phyloP scores from a whole-genome alignment of 2,329 filamentous ascomycete genomes.

The Penicillium vulpinum region DNA sequence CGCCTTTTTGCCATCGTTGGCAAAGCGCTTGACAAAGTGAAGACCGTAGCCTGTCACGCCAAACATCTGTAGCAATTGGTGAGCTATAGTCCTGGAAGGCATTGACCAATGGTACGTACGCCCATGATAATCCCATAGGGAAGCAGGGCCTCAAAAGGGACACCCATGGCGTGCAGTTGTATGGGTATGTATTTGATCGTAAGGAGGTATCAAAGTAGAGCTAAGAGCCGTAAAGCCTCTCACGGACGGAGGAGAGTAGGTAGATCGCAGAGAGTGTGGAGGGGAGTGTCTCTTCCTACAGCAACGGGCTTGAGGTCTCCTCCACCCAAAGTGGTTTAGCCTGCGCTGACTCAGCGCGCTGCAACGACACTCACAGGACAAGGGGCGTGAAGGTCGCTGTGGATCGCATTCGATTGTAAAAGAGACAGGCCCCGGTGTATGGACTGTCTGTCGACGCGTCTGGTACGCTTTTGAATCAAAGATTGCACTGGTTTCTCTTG shows the following conservation, averaged over 20 bases:
- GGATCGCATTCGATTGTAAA: conserved; percentile 33
- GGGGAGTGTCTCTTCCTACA: conserved; percentile 14
- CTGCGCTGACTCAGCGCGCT: conserved; percentile 37
- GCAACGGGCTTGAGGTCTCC: conserved; percentile 30
- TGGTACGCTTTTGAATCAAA: conserved; percentile 19
- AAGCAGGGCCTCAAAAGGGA: conserved; percentile 66
- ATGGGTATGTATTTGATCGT: not conserved
- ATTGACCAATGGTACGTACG: conserved; percentile 47
- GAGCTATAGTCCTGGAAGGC: conserved; percentile 18
- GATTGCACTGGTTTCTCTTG: conserved; percentile 2
- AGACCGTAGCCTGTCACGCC: conserved; percentile 60
- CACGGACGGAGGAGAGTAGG: conserved; percentile 2
- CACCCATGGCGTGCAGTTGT: conserved; percentile 53
- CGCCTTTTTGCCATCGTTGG: conserved; percentile 63
- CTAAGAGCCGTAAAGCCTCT: conserved; percentile 10
- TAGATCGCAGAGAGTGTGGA: conserved; percentile 20
- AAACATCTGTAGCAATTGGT: conserved; percentile 55
- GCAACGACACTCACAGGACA: conserved; percentile 39
- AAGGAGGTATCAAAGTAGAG: not conserved
- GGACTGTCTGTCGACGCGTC: conserved; percentile 30
- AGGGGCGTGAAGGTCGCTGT: conserved; percentile 32
- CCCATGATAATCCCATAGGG: conserved; percentile 64
- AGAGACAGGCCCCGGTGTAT: conserved; percentile 19
- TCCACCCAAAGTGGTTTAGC: conserved; percentile 35
- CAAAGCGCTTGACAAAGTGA: conserved; percentile 57